Base-by-base conservation (phyloP, 1,284 basidiomycete genomes). In the Boletellus dicymbophilus region DNA sequence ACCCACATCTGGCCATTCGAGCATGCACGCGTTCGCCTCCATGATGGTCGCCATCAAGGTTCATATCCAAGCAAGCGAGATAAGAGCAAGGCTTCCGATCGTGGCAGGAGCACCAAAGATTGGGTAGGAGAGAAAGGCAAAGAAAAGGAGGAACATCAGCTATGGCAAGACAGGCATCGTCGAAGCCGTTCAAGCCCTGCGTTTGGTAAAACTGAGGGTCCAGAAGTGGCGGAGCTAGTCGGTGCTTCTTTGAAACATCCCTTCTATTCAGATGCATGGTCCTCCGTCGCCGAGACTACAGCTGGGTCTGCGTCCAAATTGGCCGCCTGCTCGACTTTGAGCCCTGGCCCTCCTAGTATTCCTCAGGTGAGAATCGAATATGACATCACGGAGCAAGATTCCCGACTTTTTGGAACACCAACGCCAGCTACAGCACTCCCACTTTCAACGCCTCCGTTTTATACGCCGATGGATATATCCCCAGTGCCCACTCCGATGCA, bases 1-100 rank as follows among this genome's bases (percentile, higher is more conserved):
- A 81, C 82, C 34, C 92, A 98, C 65, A 96, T 98, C 48, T 98
- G 95, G 95, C 95, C 95, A 0, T 98, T 95, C 62, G 95, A 97
- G 63, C 92, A 95, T 65, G 86, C 90, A 15, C 85, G 93, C 22
- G 93, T 96, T 4, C 80, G 85, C 37, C 73, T 97, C 21, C 79
- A 79, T 57, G 73, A 70, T 42, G 48, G 53, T 8, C 63, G 61
- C 38, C 65, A 66, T 30, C 66, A 55, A 36, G 66, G 65, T 25
- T 70, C 65, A 16, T 59, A 69, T 48, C 46, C 20, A 4, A 54
- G 62, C 28, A 67, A 48, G 45, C 64, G 62, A 38, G 62, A 49
- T 31, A 57, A 54, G 40, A 49, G 54, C n/a, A 50, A 44, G 41
- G 6, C 23, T 27, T 49, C 37, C 5, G 61, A 65, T 16, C 60